These are phyloP conservation scores for Leccinum uliginosum DNA, from an alignment of 768 basidiomycete species.

Conservation along the genomic window DNA sequence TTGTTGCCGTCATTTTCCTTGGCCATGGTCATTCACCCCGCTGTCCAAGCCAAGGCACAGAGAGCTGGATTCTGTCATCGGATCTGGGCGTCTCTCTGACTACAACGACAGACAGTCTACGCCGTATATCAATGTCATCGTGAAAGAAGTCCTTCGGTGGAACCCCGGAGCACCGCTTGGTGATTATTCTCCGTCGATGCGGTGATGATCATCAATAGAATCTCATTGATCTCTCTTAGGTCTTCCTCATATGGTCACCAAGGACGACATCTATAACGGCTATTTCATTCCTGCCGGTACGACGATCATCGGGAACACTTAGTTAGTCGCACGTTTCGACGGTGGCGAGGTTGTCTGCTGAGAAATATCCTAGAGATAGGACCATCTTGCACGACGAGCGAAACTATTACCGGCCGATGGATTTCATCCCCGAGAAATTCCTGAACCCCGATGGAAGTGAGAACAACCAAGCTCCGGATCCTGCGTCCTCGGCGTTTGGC, in stretches of 20 bases:
- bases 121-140: slow-evolving; percentile 27
- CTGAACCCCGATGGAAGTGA: slow-evolving; percentile 36
- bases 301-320: slow-evolving; percentile 56
- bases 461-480: slow-evolving; percentile 27
- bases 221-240: slow-evolving; percentile 13
- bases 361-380: slow-evolving; percentile 24
- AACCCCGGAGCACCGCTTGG: slow-evolving; percentile 32
- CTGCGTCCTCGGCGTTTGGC: slow-evolving; percentile 30
- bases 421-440: slow-evolving; percentile 38
- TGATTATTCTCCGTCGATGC: slow-evolving; percentile 17
- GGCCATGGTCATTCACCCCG: slow-evolving; percentile 28
- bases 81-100: slow-evolving; percentile 28
- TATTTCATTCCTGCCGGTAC: slow-evolving; percentile 37
- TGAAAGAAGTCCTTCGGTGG: slow-evolving; percentile 32
- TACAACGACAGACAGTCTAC: slow-evolving; percentile 26
- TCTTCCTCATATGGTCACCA: slow-evolving; percentile 32
- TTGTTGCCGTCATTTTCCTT: slow-evolving; percentile 29
- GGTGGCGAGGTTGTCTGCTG: background rate
- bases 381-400: slow-evolving; percentile 36
- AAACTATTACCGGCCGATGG: slow-evolving; percentile 31
- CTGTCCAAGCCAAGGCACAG: slow-evolving; percentile 28
- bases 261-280: slow-evolving; percentile 28
- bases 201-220: slow-evolving; percentile 4
- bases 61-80: slow-evolving; percentile 26
- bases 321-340: slow-evolving; percentile 29